Base-by-base conservation (phyloP, 345 rosid species). In the Citrus trifoliata region DNA sequence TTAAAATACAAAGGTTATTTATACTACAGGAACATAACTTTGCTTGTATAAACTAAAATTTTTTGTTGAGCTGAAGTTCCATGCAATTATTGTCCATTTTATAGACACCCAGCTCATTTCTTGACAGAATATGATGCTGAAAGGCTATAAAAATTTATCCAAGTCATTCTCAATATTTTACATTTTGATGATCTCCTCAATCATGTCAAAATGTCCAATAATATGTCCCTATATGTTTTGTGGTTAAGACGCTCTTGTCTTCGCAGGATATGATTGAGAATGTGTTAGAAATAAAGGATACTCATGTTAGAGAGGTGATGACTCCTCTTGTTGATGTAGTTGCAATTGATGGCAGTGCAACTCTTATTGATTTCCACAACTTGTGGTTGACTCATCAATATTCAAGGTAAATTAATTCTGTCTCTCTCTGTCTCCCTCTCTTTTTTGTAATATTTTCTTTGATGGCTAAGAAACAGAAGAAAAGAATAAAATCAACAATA, bases 251-350 rank as follows among this genome's bases (percentile, higher is more conserved):
- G 78, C 71, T 76, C 70, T 61, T 80, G 63, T 73, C 68, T 38
- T 78, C 74, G 73, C 93, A 96, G 99, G 99, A 96, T 84, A 96
- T 96, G 98, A 96, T 96, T 82, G 98, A 96, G 86, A 96, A 96
- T 88, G 99, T 96, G 83, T 87, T 96, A 77, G 99, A 94, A 89
- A 94, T 96, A 27, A 96, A 96, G 80, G 99, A 96, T 85, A 96
- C 98, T 13, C 92, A 93, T 83, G 98, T 96, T 77, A 88, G 99
- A 77, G 99, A 94, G 90, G 98, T 96, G 82, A 96, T 96, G 99
- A 92, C 99, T 76, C 99, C 99, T 81, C 98, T 96, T 82, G 90
- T 96, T 76, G 99, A 96, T 86, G 98, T 96, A 74, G 94, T 96
- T 84, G 99, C 98, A 32, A 96, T 96, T 82, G 97, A 96, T 81